Evolutionary conservation across 2,329 filamentous ascomycete species (phyloP).

Genomic region (Exophiala sideris): DNA sequence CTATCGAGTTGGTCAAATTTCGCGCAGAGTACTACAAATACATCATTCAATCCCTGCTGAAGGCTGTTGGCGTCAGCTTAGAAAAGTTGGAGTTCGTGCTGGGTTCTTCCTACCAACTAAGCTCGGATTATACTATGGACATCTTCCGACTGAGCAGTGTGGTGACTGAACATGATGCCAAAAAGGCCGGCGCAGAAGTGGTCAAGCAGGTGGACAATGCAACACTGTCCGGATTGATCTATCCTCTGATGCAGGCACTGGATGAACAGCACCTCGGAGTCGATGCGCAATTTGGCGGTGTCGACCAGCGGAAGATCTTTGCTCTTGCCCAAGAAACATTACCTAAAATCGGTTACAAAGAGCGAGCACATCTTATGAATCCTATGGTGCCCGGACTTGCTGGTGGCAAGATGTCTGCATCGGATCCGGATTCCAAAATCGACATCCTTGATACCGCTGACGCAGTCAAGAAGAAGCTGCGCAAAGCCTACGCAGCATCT

Average conservation of each 20-base stretch:
- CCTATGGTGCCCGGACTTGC: slow-evolving; percentile 84
- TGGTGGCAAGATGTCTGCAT: slow-evolving; percentile 65
- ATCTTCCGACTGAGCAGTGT: slow-evolving; percentile 71
- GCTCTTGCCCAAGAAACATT: slow-evolving; percentile 79
- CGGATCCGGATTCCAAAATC: slow-evolving; percentile 77
- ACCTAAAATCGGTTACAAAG: slow-evolving; percentile 79
- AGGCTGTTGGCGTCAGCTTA: slow-evolving; percentile 73
- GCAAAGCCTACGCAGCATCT: slow-evolving; percentile 77
- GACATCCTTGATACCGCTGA: slow-evolving; percentile 83
- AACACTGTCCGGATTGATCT: slow-evolving; percentile 70
- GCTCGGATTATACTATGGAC: slow-evolving; percentile 75
- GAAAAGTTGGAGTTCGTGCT: slow-evolving; percentile 78
- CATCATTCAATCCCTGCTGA: slow-evolving; percentile 69
- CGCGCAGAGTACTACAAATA: slow-evolving; percentile 80
- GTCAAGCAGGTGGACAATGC: slow-evolving; percentile 87
- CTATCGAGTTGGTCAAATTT: slow-evolving; percentile 78
- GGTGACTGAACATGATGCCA: slow-evolving; percentile 74
- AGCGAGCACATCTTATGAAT: slow-evolving; percentile 72
- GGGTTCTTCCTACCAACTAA: slow-evolving; percentile 75
- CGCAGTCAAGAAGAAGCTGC: slow-evolving; percentile 73
- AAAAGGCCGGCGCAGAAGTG: slow-evolving; percentile 87
- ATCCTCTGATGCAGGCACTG: slow-evolving; percentile 83
- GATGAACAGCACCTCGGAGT: slow-evolving; percentile 87
- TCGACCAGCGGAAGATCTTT: slow-evolving; percentile 87
- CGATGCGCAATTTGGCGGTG: slow-evolving; percentile 82